Base-by-base conservation (phyloP, 306 rosid species). In the Dicorynia guianensis region DNA sequence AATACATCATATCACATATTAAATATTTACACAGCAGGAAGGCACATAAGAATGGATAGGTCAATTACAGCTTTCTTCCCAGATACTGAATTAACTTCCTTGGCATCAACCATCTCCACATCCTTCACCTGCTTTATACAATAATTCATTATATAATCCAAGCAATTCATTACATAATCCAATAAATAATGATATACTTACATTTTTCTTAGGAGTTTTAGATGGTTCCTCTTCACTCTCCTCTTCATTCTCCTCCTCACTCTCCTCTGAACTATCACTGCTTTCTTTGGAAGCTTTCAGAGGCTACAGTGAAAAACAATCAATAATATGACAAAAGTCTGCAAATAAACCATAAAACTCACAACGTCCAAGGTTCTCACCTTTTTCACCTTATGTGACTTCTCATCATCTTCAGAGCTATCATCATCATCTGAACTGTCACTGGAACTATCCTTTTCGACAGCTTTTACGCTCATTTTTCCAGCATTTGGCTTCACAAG, bases 91-190 rank as follows among this genome's bases (percentile, higher is more conserved):
- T 70, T 44, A 34, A 18, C 20, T 33, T 39, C 10, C 6, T 65
- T 59, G 84, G 91, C 85, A 71, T 82, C 87, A 15, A 71, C 86
- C 90, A 85, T 91, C 36, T 81, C 79, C 33, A 82, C 89, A 60
- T 87, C 92, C 40, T 72, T 18, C 13, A 44, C 76, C 92, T 83
- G 80, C 46, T 36, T 49, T 44, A 68, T 48, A 9, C 11, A 47
- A 33, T 20, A 34, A 36, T 62, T 61, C 30, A 67, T 76, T 46
- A 70, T 53, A 74, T 15, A 40, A 34, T 14, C 40, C 62, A 66
- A 42, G 57, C 46, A 20, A 25, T 58, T 44, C n/a, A n/a, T n/a
- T n/a, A n/a, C n/a, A 74, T 15, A 40, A 34, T 14, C 40, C 62
- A 66, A 42, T 52, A n/a, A n/a, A n/a, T n/a, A 56, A 34, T 50